Evolutionary conservation across 2,329 filamentous ascomycete species (phyloP), one percentile per base, ranked within the genome.

Genomic region (Aspergillus sp.): DNA sequence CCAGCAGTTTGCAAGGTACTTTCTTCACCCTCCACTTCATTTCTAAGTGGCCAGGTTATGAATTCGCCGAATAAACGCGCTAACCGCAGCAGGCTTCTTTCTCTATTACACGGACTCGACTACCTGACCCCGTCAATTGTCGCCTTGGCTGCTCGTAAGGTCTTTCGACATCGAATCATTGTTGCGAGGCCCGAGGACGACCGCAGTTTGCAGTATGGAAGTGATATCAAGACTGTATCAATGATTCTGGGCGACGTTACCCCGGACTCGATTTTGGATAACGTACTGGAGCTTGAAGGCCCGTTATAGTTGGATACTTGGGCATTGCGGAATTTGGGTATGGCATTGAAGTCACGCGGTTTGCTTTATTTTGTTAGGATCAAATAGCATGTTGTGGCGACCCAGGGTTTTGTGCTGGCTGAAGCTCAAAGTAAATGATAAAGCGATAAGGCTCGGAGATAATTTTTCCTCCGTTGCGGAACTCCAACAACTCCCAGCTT

Each of bases 131-230:
- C 91, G 0, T 82, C 85, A 1, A 72, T 96, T 15, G 80, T 95
- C 13, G 76, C 72, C 5, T 68, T 98, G 28, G 91, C 91, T 4
- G 79, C 81, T 2, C 76, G 76, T 39, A 96, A 96, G 63, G 74
- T 93, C 15, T 98, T 93, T 52, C 70, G 82, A 12, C 91, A 98
- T 61, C 79, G 86, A 6, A 77, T 98, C 19, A 60, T 74, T 10
- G 72, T 95, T 34, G 75, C 81, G 0, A 60, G 63, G 1, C 72
- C 84, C 1, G 72, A 76, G 40, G 75, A 78, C 36, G 91, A 96
- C 63, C 72, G 86, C 29, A 95, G 86, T 55, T 72, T 94, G 66
- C 85, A 94, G 56, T 98, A 93, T 78, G 91, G 91, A 0, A 95
- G 89, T 56, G 78, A 82, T 33, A 45, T 81, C 0, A 68, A 72